Evolutionary conservation across 2,329 filamentous ascomycete genomes (phyloP).

Genomic region (Magnaporthales sp.): DNA sequence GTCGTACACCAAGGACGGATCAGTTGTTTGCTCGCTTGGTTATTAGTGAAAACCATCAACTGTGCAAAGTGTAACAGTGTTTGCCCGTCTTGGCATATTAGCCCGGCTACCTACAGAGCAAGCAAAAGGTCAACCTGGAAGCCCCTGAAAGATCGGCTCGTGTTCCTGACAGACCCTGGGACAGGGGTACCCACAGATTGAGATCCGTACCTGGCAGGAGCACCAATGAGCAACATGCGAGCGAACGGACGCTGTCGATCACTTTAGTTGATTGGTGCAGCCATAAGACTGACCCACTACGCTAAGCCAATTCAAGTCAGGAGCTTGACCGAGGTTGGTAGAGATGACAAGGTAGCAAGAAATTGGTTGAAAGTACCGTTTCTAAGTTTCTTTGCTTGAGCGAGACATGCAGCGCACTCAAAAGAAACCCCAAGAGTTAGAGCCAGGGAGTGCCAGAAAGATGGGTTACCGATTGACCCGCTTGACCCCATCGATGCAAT

Average conservation of each 20-base stretch:
- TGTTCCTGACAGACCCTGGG: slow-evolving; percentile 4
- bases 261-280: neutral
- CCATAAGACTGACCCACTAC: neutral
- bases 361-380: neutral
- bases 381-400: neutral
- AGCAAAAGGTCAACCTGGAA: neutral
- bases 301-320: neutral
- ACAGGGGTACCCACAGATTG: neutral
- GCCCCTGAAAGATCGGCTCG: slow-evolving; percentile 4
- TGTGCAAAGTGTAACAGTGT: neutral
- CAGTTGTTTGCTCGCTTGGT: neutral
- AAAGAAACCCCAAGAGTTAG: neutral
- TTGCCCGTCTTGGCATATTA: neutral
- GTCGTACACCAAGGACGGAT: neutral
- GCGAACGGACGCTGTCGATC: neutral
- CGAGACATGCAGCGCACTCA: neutral
- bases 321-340: neutral
- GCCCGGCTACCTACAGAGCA: neutral
- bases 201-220: neutral
- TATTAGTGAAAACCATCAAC: too few relatives aligned
- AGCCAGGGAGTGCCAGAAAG: neutral
- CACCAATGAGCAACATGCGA: neutral
- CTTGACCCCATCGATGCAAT: slow-evolving; percentile 1
- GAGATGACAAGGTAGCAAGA: neutral
- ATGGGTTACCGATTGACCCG: slow-evolving; percentile 3